Evolutionary conservation across 192 early-diverging fungal species (phyloP).

Genomic region (Linnemannia elongata): DNA sequence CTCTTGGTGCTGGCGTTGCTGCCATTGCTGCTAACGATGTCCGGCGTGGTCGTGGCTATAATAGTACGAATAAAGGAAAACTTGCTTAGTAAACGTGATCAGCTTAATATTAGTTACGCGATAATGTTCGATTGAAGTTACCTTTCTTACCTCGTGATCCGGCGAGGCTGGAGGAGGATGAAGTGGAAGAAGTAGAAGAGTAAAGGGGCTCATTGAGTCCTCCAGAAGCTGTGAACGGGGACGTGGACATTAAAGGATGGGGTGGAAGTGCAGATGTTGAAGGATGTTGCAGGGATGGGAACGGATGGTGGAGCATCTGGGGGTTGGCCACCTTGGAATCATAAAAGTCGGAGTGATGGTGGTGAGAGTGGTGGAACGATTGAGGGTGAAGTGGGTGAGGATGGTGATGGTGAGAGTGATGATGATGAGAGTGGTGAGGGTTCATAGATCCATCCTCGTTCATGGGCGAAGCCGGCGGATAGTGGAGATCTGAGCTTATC

Average conservation of each 20-base stretch:
- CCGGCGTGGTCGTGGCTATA: conserved; percentile 18
- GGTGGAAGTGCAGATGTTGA: conserved; percentile 22
- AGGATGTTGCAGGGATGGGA: conserved; percentile 19
- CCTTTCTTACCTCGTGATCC: conserved; percentile 39
- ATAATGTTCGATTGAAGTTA: neutral
- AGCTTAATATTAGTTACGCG: neutral
- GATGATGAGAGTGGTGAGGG: conserved; percentile 10
- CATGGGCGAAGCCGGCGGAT: neutral
- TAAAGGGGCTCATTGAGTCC: conserved; percentile 49
- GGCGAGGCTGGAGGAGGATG: conserved; percentile 13
- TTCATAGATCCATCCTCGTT: conserved; percentile 4
- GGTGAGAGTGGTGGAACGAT: conserved; percentile 18
- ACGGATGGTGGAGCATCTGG: conserved; percentile 27
- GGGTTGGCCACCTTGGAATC: conserved; percentile 20
- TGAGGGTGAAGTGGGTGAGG: conserved; percentile 25
- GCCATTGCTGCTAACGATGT: conserved; percentile 1
- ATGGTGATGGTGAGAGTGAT: conserved; percentile 11
- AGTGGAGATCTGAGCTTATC: neutral
- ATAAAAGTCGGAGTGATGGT: conserved; percentile 18
- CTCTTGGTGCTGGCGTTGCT: neutral
- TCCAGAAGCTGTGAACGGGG: conserved; percentile 32
- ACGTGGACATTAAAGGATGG: conserved; percentile 48
- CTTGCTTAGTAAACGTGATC: neutral
- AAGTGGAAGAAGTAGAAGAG: conserved; percentile 16
- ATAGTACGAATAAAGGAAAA: neutral